Evolutionary conservation across 768 basidiomycete species (phyloP).

Genomic region (Naematelia aurantialba): DNA sequence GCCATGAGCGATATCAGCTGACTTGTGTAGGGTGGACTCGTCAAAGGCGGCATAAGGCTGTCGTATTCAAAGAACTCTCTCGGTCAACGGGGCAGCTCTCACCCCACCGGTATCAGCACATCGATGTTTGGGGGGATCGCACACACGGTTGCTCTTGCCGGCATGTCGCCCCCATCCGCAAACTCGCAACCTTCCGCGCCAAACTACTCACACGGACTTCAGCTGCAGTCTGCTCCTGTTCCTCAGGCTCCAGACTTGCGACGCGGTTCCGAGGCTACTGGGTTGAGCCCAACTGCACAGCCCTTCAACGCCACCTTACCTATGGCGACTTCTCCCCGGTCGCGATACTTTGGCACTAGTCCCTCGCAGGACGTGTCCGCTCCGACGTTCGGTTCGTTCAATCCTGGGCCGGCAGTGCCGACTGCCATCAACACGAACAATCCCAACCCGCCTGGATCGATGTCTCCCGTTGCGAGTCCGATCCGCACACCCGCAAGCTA

Average conservation of each 20-base stretch:
- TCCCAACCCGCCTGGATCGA: slow-evolving; percentile 9
- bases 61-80: slow-evolving; percentile 98
- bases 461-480: slow-evolving; percentile 30
- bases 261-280: slow-evolving; percentile 16
- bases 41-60: slow-evolving; percentile 93
- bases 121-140: slow-evolving; percentile 36
- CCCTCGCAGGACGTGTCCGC: background rate
- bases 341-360: slow-evolving; percentile 10
- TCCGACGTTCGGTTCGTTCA: background rate
- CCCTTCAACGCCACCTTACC: slow-evolving; percentile 34
- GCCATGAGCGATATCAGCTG: too few species aligned
- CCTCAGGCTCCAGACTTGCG: slow-evolving; percentile 9
- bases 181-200: slow-evolving; percentile 2
- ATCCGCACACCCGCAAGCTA: slow-evolving; percentile 31
- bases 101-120: slow-evolving; percentile 25
- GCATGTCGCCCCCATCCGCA: slow-evolving; percentile 28
- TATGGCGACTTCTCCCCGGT: slow-evolving; percentile 14
- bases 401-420: slow-evolving; percentile 3
- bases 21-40: slow-evolving; percentile 62
- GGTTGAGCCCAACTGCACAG: slow-evolving; percentile 39
- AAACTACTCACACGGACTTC: background rate
- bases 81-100: slow-evolving; percentile 55
- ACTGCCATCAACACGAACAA: background rate
- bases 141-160: slow-evolving; percentile 42
- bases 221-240: slow-evolving; percentile 6